These are phyloP conservation scores for Sporothrix brunneoviolacea DNA, from an alignment of 2,329 filamentous ascomycete species.

Conservation along the genomic window DNA sequence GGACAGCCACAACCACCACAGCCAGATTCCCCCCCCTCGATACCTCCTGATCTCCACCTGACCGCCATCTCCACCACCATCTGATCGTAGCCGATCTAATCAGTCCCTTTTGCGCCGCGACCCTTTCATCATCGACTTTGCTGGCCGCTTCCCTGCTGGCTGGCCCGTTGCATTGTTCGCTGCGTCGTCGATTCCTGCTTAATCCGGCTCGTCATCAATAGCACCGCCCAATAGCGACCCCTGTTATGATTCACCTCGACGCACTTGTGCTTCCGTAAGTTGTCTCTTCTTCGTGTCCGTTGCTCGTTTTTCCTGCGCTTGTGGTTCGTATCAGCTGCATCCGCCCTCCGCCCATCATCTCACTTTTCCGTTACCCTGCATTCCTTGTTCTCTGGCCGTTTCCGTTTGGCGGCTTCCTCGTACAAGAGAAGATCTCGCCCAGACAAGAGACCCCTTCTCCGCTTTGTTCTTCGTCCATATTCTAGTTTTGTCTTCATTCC, in stretches of 20 bases:
- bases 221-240: background rate
- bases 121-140: background rate
- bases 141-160: no score
- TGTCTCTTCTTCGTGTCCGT: background rate
- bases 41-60: constrained; percentile 8
- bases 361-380: background rate
- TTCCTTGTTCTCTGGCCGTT: background rate
- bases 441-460: no score
- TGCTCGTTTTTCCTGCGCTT: background rate
- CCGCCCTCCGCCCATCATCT: background rate
- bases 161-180: no score
- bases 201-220: no score
- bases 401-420: no score
- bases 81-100: no score
- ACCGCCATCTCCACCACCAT: constrained; percentile 1
- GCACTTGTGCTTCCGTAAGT: background rate
- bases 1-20: no score
- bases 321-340: background rate
- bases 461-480: no score
- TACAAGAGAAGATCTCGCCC: no score
- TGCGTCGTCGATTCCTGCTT: no score
- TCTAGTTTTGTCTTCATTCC: background rate
- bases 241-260: background rate
- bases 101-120: background rate
- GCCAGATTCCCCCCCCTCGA: background rate